Conservation (phyloP, 441 rosid species). For the Mallotus japonicus region DNA sequence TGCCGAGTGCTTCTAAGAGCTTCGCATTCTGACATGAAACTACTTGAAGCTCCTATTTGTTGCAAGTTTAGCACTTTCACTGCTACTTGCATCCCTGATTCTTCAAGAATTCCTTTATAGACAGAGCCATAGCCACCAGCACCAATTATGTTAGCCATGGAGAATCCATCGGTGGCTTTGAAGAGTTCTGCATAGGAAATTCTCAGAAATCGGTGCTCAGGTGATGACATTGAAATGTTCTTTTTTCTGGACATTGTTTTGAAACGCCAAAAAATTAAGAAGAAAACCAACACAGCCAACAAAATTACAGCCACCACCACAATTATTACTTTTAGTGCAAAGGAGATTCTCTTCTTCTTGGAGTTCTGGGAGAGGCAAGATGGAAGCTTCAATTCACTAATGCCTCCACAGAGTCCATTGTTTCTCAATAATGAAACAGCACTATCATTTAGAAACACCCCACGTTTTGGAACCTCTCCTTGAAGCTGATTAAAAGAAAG, state of each 20-base stretch:
- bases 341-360: neutral
- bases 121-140: conserved; percentile 8
- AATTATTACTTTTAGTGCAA: neutral
- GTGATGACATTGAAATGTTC: neutral
- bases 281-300: neutral
- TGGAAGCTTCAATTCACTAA: too few species aligned
- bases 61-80: conserved; percentile 7
- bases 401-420: too few species aligned
- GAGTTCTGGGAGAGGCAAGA: neutral
- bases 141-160: conserved; percentile 5
- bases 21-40: conserved; percentile 6
- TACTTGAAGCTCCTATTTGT: conserved; percentile 7
- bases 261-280: neutral
- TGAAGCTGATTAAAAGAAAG: too few species aligned
- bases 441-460: too few species aligned
- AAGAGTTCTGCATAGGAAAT: conserved; percentile 1
- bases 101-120: neutral
- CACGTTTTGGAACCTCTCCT: too few species aligned
- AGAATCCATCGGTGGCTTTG: neutral
- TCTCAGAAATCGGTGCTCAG: neutral
- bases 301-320: neutral
- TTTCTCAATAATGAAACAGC: too few species aligned
- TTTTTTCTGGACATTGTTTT: neutral
- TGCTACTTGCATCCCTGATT: neutral
- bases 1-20: conserved; percentile 13